Conservation (phyloP, 164 flowering plant species). For the Stephania japonica region DNA sequence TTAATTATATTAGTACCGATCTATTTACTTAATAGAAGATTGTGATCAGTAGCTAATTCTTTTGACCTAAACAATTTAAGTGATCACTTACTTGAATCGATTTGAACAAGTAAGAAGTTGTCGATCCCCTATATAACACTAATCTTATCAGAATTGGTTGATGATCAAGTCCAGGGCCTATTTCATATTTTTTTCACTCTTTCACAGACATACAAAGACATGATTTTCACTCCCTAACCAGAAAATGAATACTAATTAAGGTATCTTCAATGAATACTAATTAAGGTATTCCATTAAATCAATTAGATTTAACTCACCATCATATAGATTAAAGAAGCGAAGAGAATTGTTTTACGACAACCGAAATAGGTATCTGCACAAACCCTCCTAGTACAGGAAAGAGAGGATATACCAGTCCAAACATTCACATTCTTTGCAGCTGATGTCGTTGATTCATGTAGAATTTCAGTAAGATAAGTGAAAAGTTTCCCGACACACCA, state of each 20-base stretch:
- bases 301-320: background rate
- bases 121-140: constrained; percentile 8
- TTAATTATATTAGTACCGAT: too few species aligned
- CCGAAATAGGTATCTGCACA: constrained; percentile 13
- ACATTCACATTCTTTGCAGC: constrained; percentile 12
- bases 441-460: constrained; percentile 3
- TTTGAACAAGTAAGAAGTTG: constrained; percentile 22
- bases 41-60: background rate
- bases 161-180: background rate
- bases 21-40: background rate
- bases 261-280: too few species aligned
- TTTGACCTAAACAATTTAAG: background rate
- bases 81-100: constrained; percentile 36
- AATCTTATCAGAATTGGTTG: background rate
- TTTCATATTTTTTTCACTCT: too few species aligned
- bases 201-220: too few species aligned
- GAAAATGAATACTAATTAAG: too few species aligned
- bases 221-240: too few species aligned
- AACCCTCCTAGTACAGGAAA: constrained; percentile 15
- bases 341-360: constrained; percentile 6
- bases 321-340: constrained; percentile 8
- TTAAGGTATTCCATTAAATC: too few species aligned
- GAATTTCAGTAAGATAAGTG: constrained; percentile 8
- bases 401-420: constrained; percentile 6
- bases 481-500: constrained; percentile 10